A percentile compares a stretch with the other conserved stretches of the same genome.
phyloP scores from a whole-genome alignment of 2,329 filamentous ascomycete species.

The Phoma sp. region DNA sequence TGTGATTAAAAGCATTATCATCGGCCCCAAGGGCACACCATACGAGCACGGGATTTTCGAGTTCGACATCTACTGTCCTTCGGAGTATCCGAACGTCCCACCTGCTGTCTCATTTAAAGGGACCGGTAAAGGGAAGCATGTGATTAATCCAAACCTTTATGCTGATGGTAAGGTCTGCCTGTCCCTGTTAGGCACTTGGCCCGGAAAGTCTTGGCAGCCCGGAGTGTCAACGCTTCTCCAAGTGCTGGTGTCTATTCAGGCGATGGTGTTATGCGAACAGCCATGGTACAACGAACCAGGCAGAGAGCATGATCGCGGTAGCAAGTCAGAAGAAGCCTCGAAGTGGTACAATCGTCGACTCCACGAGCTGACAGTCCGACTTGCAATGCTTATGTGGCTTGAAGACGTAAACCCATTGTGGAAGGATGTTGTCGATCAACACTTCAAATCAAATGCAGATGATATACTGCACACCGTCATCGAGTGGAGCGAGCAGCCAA shows the following conservation, averaged over 20 bases:
- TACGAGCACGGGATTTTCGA: conserved; percentile 63
- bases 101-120: conserved; percentile 54
- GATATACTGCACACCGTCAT: conserved; percentile 31
- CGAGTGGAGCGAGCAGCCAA: conserved; percentile 23
- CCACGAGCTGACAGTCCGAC: conserved; percentile 34
- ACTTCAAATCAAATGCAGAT: conserved; percentile 34
- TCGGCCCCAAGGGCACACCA: conserved; percentile 58
- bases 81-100: conserved; percentile 51
- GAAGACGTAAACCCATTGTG: conserved; percentile 26
- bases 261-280: conserved; percentile 62
- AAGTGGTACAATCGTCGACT: conserved; percentile 36
- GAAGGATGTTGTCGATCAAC: conserved; percentile 31
- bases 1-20: conserved; percentile 58
- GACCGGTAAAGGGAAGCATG: conserved; percentile 49
- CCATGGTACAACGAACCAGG: conserved; percentile 64
- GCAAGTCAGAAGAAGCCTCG: conserved; percentile 8
- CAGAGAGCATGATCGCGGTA: conserved; percentile 21
- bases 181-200: conserved; percentile 46
- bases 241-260: conserved; percentile 62
- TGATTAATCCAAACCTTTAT: conserved; percentile 62
- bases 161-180: conserved; percentile 50
- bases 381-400: conserved; percentile 45
- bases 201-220: conserved; percentile 54
- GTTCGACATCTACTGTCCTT: conserved; percentile 58
- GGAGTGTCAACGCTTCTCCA: conserved; percentile 58